Conservation (phyloP, 208 protist species). For the Trypanosoma cruzi region DNA sequence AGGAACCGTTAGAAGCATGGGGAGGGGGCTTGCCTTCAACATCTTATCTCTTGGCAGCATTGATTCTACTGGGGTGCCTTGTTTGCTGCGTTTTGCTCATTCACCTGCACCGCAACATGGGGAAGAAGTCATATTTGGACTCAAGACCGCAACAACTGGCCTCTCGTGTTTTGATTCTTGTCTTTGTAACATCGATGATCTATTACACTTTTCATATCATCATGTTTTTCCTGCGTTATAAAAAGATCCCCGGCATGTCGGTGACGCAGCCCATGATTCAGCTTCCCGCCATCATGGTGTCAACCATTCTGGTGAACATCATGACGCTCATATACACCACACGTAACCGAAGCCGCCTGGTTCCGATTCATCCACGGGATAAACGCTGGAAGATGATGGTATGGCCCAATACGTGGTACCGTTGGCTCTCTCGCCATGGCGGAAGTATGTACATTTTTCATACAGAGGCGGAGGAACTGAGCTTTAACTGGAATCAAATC, state of each 20-base stretch:
- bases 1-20: constrained; percentile 18
- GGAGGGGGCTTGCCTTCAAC: constrained; percentile 3
- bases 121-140: constrained; percentile 82
- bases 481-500: constrained; percentile 75
- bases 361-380: constrained; percentile 71
- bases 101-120: constrained; percentile 66
- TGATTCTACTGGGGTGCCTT: constrained; percentile 51
- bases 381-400: constrained; percentile 85
- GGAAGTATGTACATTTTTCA: constrained; percentile 92
- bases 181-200: constrained; percentile 54
- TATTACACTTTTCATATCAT: constrained; percentile 49
- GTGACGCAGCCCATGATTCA: constrained; percentile 63
- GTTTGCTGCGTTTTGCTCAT: constrained; percentile 59
- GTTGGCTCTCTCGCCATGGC: constrained; percentile 82
- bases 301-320: constrained; percentile 75
- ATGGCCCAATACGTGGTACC: constrained; percentile 88
- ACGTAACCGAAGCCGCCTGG: constrained; percentile 46
- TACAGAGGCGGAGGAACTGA: constrained; percentile 67
- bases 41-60: constrained; percentile 38
- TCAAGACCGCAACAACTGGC: constrained; percentile 87
- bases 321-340: constrained; percentile 89
- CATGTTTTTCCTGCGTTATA: constrained; percentile 41
- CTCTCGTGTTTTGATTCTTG: constrained; percentile 72
- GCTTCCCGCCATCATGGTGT: constrained; percentile 68
- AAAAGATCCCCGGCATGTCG: constrained; percentile 28